Conservation (phyloP, 139 green algal genomes). For the Coelastrella sp. region DNA sequence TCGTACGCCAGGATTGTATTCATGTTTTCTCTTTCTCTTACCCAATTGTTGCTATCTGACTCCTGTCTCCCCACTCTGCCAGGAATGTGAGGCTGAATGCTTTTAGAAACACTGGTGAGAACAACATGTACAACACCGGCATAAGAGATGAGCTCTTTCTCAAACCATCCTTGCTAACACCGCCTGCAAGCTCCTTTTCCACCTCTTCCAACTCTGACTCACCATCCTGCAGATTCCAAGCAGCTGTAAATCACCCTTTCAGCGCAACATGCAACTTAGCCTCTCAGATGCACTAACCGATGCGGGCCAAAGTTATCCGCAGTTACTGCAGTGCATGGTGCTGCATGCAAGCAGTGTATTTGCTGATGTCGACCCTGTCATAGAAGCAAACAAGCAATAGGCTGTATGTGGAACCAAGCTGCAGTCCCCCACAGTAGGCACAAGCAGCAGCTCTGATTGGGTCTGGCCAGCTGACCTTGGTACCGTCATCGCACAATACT, state of each 20-base stretch:
- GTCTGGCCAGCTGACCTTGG: not conserved
- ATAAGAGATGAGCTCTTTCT: conserved; percentile 24
- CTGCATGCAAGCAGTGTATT: too few relatives aligned
- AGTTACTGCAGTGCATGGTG: too few relatives aligned
- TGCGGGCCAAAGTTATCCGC: too few relatives aligned
- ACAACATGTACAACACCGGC: conserved; percentile 66
- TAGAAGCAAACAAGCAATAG: too few relatives aligned
- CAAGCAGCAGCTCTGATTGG: too few relatives aligned
- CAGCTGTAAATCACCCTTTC: not conserved
- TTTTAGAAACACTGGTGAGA: conserved; percentile 93
- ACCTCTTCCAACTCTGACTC: conserved; percentile 82
- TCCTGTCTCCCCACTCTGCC: conserved; percentile 98
- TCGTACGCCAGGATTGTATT: too few relatives aligned
- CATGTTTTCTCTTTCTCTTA: conserved; percentile 37
- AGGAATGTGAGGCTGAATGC: conserved; percentile 98
- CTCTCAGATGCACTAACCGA: too few relatives aligned
- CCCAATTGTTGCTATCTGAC: conserved; percentile 94
- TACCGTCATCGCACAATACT: not conserved
- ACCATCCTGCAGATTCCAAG: conserved; percentile 46
- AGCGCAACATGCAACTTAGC: too few relatives aligned
- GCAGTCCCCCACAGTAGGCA: too few relatives aligned
- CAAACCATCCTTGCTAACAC: conserved; percentile 6
- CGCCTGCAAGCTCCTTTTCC: conserved; percentile 66
- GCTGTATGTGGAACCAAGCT: too few relatives aligned
- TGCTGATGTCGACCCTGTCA: too few relatives aligned